Evolutionary conservation across 139 green algal genomes (phyloP), one percentile per base, ranked within the genome.

Genomic region (Picochlorum sp.): DNA sequence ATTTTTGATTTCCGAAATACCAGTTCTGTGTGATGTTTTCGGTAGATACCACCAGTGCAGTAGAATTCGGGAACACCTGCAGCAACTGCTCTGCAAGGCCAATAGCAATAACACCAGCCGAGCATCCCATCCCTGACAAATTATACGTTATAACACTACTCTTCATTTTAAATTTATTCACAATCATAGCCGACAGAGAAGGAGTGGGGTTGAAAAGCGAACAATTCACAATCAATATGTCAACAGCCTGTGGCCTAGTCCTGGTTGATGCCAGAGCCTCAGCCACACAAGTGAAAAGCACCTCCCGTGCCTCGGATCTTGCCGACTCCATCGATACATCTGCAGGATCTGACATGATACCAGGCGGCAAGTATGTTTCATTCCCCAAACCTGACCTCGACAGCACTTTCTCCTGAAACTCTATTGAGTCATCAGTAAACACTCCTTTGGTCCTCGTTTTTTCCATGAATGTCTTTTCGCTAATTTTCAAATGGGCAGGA

Each of bases 1-100:
- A 89, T 32, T 79, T 69, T 28, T 85, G 58, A 57, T 91, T 94
- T 71, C 87, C 87, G 70, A 88, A 88, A 74, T 95, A 94, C 81
- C 85, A 96, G 73, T 96, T 94, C 78, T 97, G 90, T 2, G 91
- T 98, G 73, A 98, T 96, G 80, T 98, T 98, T 79, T 98, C 91
- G 0, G 91, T 98, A 43, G 65, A 85, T 3, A 98, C 75, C 4
- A 98, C 91, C 28, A 98, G 69, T 7, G 80, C 81, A 33, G 80
- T 82, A 12, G 73, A 73, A 61, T 74, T 77, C 33, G 83, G 79
- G 65, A 84, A 74, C 45, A 89, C 74, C 65, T 85, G 73, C 61
- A 97, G 81, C 67, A 96, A 81, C 78, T 97, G 81, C 37, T 67
- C 74, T 0, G 91, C 90, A 33, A 98, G 73, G 50, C 89, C 80